Percentiles rank a stretch among this genome's conserved stretches.
Conservation (phyloP, 331 rosid species). For the Erythrophleum ivorense region DNA sequence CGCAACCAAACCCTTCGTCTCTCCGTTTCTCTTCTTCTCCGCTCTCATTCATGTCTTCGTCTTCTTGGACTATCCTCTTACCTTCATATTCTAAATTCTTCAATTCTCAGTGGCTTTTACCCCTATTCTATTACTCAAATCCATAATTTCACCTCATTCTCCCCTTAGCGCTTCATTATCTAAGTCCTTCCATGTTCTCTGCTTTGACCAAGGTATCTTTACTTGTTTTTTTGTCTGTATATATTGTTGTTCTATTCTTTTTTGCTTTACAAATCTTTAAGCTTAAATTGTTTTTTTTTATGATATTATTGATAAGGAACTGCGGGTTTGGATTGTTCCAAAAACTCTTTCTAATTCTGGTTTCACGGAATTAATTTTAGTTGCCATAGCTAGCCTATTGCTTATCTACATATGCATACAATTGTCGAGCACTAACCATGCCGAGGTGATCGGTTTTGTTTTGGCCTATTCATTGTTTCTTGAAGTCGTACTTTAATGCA, state of each 20-base stretch:
- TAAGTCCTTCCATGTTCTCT: constrained; percentile 18
- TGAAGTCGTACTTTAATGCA: background rate
- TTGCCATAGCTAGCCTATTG: background rate
- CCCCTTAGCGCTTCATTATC: background rate
- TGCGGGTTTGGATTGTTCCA: background rate
- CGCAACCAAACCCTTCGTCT: constrained; percentile 43
- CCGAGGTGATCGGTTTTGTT: constrained; percentile 6
- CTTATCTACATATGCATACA: constrained; percentile 4
- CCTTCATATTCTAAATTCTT: constrained; percentile 13
- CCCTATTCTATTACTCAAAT: constrained; percentile 20
- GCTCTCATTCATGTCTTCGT: constrained; percentile 5
- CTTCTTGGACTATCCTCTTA: constrained; percentile 6
- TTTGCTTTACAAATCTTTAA: constrained; percentile 11
- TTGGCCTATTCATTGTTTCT: background rate
- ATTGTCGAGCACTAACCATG: background rate
- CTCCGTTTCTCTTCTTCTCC: constrained; percentile 26
- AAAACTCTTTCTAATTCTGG: background rate
- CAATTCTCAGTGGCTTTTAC: constrained; percentile 15
- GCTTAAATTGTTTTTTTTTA: background rate
- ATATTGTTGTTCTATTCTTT: background rate
- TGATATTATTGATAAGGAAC: background rate
- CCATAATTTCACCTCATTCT: constrained; percentile 25
- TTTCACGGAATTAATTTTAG: background rate
- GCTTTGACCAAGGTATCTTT: constrained; percentile 56
- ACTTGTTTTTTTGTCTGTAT: constrained; percentile 21